Conservation (phyloP, 1,139 yeast genomes). For the Suhomyces taliae region DNA sequence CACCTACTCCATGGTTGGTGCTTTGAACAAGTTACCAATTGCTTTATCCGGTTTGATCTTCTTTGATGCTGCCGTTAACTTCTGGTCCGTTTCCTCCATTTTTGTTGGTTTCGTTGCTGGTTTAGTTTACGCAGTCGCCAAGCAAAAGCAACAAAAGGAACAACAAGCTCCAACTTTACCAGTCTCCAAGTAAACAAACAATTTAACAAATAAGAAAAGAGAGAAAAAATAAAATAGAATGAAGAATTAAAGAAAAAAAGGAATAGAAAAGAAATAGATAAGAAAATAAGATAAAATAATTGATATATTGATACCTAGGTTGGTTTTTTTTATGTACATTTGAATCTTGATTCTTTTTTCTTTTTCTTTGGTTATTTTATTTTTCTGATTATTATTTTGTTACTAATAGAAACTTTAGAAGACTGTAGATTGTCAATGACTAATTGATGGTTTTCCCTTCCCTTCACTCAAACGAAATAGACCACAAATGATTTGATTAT, state of each 20-base stretch:
- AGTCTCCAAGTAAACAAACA: slow-evolving; percentile 20
- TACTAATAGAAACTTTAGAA: slow-evolving; percentile 1
- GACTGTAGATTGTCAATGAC: neutral
- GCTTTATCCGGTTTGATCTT: slow-evolving; percentile 92
- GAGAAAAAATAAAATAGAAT: no score
- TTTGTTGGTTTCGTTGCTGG: slow-evolving; percentile 93
- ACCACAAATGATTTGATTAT: no score
- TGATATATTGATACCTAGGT: no score
- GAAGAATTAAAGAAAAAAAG: no score
- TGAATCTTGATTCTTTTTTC: no score
- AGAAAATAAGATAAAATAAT: no score
- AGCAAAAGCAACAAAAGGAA: slow-evolving; percentile 63
- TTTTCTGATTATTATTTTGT: neutral
- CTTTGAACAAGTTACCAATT: slow-evolving; percentile 95
- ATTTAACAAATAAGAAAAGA: neutral
- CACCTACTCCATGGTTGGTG: slow-evolving; percentile 98
- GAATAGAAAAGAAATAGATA: no score
- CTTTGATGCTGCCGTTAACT: slow-evolving; percentile 93
- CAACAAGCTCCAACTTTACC: slow-evolving; percentile 46
- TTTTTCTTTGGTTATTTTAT: neutral
- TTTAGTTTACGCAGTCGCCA: slow-evolving; percentile 89
- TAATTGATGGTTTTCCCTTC: no score
- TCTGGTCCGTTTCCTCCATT: slow-evolving; percentile 87
- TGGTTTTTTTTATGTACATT: no score
- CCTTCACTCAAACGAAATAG: no score